Base-by-base conservation (phyloP, 2,329 filamentous ascomycete species). In the Magnaporthales sp. region DNA sequence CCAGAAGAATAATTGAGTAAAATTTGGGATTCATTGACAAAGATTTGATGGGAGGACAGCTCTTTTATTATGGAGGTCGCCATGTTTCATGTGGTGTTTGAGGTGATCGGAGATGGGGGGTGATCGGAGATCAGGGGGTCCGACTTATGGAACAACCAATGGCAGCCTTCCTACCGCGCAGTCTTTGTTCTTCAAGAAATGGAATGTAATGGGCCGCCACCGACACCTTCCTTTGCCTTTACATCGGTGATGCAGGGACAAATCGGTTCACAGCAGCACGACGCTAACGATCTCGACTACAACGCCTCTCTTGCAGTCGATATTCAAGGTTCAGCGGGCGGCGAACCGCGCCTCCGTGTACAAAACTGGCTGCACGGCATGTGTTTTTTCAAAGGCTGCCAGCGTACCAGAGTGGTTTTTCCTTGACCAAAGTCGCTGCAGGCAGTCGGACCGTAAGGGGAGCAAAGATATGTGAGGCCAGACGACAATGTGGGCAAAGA, bases 351-450 rank as follows among this genome's bases (percentile, higher is more conserved):
- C 6, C n/a, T 74, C 4, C 68, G 70, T 13, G 66, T 69, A 0
- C 69, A 67, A 6, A 51, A 64, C 3, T 74, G 72, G 72, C 51
- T 72, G 58, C 67, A 70, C 15, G 72, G 72, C 0, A 27, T 74
- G 1, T 74, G 71, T 46, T 74, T 72, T 67, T 74, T 73, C 32
- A 46, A 66, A 0, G 66, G 67, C 3, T 67, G 30, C 58, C 13
- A 66, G 1, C 65, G 29, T 3, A 69, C 62, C 11, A 29, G 70
- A 2, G 71, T 73, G 4, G 15, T 73, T 0, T 73, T 74, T 56
- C 72, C 72, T 1, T 74, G 72, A 71, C 72, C 72, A 32, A 60
- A 2, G 27, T 46, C 67, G 32, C 62, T 67, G 13, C 31, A 64
- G 60, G n/a, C 64, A 67, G 65, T 60, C 27, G n/a, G 61, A 62